Base-by-base conservation (phyloP, 2,329 filamentous ascomycete species). In the Fusarium austroafricanum region DNA sequence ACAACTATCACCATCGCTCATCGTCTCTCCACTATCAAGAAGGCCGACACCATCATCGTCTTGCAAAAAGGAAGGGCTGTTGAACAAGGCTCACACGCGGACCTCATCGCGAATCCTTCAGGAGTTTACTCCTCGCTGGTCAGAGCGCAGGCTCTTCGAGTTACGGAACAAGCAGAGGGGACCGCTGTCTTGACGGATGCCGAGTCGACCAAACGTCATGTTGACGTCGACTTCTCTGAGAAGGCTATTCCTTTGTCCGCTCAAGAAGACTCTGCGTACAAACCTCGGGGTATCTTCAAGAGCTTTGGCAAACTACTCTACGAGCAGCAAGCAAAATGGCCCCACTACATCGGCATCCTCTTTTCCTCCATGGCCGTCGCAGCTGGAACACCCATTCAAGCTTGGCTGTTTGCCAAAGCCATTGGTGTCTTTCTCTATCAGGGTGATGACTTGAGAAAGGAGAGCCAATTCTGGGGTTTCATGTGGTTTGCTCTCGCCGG, bases 1-100 rank as follows among this genome's bases (percentile, higher is more conserved):
- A 92, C 90, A 0, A 90, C 89, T 0, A 86, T 92, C 55, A 83
- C 88, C 11, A 90, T 92, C 55, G 89, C 90, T 0, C 87, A 90
- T 75, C 80, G 87, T 1, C 78, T 90, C 4, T 84, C 84, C 0
- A 89, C 87, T 0, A 85, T 89, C 55, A 85, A 83, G 67, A 83
- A 86, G 52, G 89, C 90, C 0, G 86, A 92, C 63, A 85, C 87
- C 54, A 92, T 92, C 46, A 79, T 92, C 5, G 89, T 92, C 3
- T 79, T 92, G 67, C 81, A 86, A 6, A 81, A 86, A 42, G 90
- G 90, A 0, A 76, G 79, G 31, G 82, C 89, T 3, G 80, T 89
- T 3, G 89, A 92, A 74, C 79, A 88, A 70, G 90, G 89, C 1
- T 86, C 82, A 0, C 89, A 92, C 55, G 78, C 85, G 3, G 82